Conservation (phyloP, 441 rosid species). For the Syzygium syzygioides region DNA sequence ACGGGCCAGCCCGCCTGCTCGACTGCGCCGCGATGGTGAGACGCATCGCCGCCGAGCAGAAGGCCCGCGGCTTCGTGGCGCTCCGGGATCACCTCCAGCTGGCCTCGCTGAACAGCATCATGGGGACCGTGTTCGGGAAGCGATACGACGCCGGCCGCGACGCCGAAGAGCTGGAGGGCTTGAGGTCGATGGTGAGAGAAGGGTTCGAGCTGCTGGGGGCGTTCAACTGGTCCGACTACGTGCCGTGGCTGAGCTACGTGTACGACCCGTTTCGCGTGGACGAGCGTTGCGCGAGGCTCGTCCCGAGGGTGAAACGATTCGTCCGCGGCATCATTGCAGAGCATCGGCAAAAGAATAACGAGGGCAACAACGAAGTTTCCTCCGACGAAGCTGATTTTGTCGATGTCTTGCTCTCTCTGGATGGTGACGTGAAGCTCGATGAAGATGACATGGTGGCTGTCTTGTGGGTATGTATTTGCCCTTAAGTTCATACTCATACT, state of each 20-base stretch:
- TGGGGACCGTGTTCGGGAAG: constrained; percentile 14
- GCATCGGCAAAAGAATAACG: background rate
- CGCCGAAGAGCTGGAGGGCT: background rate
- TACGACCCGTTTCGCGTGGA: constrained; percentile 3
- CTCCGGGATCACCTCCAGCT: constrained; percentile 10
- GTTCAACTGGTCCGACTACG: constrained; percentile 13
- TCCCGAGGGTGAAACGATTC: constrained; percentile 5
- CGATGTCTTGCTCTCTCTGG: constrained; percentile 9
- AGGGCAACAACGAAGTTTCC: background rate
- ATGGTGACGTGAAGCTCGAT: constrained; percentile 3
- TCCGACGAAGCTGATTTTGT: constrained; percentile 9
- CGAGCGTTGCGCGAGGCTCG: constrained; percentile 4
- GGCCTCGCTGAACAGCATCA: constrained; percentile 9
- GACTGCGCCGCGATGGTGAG: background rate
- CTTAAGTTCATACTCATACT: background rate
- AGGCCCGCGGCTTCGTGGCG: background rate
- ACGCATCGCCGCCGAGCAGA: background rate
- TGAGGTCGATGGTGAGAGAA: constrained; percentile 8
- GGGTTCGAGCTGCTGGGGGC: constrained; percentile 17
- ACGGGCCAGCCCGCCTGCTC: background rate
- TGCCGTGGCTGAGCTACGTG: constrained; percentile 9
- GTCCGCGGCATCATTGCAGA: background rate
- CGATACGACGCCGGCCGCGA: background rate
- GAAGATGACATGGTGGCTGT: constrained; percentile 15
- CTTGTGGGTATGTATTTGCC: constrained; percentile 5